A percentile compares a stretch with the other conserved stretches of the same genome.
Conservation (phyloP, 2,329 filamentous ascomycete species). For the Neurospora sp. region DNA sequence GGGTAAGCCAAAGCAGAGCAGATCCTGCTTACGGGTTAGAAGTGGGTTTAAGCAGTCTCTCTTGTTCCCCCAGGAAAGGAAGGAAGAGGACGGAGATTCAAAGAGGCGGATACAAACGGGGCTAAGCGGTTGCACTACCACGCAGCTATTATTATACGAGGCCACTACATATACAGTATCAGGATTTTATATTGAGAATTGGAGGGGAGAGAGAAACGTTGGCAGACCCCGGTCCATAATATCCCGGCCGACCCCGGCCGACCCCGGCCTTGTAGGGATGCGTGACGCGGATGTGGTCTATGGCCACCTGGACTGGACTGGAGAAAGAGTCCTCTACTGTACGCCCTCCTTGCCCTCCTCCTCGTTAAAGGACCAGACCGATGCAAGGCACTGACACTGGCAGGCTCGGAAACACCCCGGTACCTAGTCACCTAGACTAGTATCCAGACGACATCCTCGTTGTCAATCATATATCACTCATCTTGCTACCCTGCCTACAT, state of each 20-base stretch:
- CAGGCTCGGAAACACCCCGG: constrained; percentile 1
- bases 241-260: neutral
- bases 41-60: neutral
- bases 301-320: neutral
- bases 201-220: neutral
- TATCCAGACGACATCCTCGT: constrained; percentile 14
- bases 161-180: neutral
- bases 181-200: neutral
- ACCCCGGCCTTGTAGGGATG: neutral
- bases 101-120: neutral
- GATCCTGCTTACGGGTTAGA: neutral
- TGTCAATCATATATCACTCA: constrained; percentile 17
- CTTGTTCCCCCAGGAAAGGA: neutral
- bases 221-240: neutral
- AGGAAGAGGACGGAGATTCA: neutral
- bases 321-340: neutral
- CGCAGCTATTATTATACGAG: neutral
- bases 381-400: neutral
- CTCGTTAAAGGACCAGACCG: neutral
- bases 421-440: constrained; percentile 4
- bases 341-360: neutral
- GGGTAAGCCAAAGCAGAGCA: neutral
- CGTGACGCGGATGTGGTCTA: neutral
- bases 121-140: neutral
- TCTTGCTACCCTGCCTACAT: neutral